Conservation (phyloP, 805 yeast genomes). For the Myxozyma monticola region DNA sequence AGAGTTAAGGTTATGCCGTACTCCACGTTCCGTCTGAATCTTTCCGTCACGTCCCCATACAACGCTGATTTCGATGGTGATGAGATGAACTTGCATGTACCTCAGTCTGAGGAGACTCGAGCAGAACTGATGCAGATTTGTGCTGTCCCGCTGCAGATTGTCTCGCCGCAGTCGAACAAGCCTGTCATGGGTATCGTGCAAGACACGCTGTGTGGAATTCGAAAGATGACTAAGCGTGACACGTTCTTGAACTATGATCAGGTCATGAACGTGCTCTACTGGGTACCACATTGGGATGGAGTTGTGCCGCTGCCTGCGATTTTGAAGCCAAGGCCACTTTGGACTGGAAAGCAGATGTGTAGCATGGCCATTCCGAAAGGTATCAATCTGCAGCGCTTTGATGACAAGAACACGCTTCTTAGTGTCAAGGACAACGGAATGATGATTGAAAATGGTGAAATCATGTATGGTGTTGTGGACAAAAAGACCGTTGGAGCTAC, state of each 20-base stretch:
- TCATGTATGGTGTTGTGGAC: constrained; percentile 96
- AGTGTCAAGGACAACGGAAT: constrained; percentile 94
- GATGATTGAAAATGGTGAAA: constrained; percentile 93
- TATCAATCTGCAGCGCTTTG: constrained; percentile 89
- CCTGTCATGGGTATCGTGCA: constrained; percentile 99
- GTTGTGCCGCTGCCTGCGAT: constrained; percentile 94
- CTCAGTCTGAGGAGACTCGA: constrained; percentile 96
- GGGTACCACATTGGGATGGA: constrained; percentile 99
- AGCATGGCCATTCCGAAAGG: constrained; percentile 95
- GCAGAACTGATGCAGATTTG: constrained; percentile 94
- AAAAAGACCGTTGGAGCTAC: constrained; percentile 98
- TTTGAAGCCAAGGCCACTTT: constrained; percentile 88
- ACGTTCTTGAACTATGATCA: constrained; percentile 85
- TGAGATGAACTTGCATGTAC: constrained; percentile 99
- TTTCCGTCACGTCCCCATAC: constrained; percentile 98
- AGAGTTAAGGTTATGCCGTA: constrained; percentile 98
- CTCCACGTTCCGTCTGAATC: constrained; percentile 92
- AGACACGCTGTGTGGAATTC: constrained; percentile 95
- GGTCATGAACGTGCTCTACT: constrained; percentile 92
- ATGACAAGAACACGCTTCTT: constrained; percentile 77
- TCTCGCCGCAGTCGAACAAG: constrained; percentile 96
- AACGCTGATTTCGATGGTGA: constrained; percentile 99
- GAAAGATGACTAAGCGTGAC: constrained; percentile 93
- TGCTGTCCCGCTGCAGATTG: constrained; percentile 97
- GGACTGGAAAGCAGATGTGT: constrained; percentile 96